Percentiles rank a stretch among this genome's conserved stretches.
Evolutionary conservation across 2,329 filamentous ascomycete genomes (phyloP).

Genomic region (Ambrosiella xylebori): DNA sequence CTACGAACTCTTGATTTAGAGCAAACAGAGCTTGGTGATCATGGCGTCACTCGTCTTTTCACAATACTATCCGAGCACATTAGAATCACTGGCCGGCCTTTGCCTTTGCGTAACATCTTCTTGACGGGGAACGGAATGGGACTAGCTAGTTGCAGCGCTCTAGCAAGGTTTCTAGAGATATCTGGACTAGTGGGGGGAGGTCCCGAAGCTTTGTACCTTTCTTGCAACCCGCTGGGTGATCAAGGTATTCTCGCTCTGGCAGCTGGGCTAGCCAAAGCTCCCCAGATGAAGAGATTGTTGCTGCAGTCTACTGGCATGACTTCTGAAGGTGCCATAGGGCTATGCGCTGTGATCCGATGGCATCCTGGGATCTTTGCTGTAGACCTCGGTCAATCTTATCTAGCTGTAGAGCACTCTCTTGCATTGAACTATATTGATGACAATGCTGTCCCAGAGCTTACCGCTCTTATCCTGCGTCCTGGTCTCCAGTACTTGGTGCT

Average conservation of each 20-base stretch:
- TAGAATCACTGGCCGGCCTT: constrained; percentile 16
- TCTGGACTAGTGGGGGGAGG: constrained; percentile 14
- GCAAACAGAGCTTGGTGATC: constrained; percentile 32
- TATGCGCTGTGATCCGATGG: constrained; percentile 22
- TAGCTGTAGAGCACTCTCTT: constrained; percentile 27
- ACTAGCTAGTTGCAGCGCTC: constrained; percentile 17
- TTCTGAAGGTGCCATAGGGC: constrained; percentile 22
- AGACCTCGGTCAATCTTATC: constrained; percentile 29
- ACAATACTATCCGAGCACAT: constrained; percentile 20
- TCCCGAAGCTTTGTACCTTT: constrained; percentile 23
- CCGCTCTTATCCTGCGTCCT: constrained; percentile 20
- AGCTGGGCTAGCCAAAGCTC: constrained; percentile 19
- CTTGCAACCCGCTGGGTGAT: constrained; percentile 23
- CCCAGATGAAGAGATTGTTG: constrained; percentile 21
- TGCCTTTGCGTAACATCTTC: constrained; percentile 23
- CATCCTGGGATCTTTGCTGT: constrained; percentile 23
- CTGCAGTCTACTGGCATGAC: constrained; percentile 28
- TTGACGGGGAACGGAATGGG: constrained; percentile 23
- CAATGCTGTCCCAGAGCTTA: constrained; percentile 20
- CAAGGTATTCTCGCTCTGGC: constrained; percentile 19
- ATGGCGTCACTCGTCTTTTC: constrained; percentile 28
- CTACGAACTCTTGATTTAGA: constrained; percentile 35
- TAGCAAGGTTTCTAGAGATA: constrained; percentile 20
- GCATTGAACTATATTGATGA: constrained; percentile 32
- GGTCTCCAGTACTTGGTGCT: constrained; percentile 27